Percentiles rank a stretch among this genome's conserved stretches.
These are phyloP conservation scores for Ophiosphaerella narmari DNA, from an alignment of 2,329 filamentous ascomycete species.

Conservation along the genomic window DNA sequence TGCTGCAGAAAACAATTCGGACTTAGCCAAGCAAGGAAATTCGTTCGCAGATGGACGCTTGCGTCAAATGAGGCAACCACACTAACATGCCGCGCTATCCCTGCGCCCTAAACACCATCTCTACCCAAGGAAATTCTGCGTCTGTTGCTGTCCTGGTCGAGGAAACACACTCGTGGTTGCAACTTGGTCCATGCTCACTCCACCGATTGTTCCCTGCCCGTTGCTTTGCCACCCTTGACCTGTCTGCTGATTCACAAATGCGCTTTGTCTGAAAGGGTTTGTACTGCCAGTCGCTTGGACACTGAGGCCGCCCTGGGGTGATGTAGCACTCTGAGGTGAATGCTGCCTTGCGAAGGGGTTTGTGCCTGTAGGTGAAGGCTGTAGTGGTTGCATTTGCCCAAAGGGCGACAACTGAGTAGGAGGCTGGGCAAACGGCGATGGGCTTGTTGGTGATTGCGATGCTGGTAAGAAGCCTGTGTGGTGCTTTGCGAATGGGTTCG, in stretches of 20 bases:
- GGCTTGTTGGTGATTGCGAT: constrained; percentile 29
- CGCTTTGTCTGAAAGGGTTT: constrained; percentile 91
- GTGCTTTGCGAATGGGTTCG: constrained; percentile 83
- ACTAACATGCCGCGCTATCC: neutral
- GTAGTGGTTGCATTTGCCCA: constrained; percentile 46
- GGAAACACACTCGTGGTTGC: constrained; percentile 86
- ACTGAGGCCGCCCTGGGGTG: constrained; percentile 49
- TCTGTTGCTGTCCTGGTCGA: constrained; percentile 62
- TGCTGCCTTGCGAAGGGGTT: constrained; percentile 70
- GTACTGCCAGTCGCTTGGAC: constrained; percentile 85
- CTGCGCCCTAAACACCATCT: neutral
- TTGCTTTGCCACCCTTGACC: constrained; percentile 85
- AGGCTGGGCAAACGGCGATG: constrained; percentile 33
- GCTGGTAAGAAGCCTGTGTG: constrained; percentile 35
- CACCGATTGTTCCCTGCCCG: constrained; percentile 78
- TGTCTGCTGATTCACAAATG: constrained; percentile 86
- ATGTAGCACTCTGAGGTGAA: constrained; percentile 45
- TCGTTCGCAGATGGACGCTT: neutral
- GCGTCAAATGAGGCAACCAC: neutral
- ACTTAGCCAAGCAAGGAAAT: neutral
- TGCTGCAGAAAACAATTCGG: neutral
- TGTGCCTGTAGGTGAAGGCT: constrained; percentile 68
- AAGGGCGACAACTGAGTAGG: constrained; percentile 40
- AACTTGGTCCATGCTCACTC: constrained; percentile 72
- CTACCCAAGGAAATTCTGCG: constrained; percentile 37